Conservation (phyloP, 2,329 filamentous ascomycete genomes). For the Ophiocordyceps australis region DNA sequence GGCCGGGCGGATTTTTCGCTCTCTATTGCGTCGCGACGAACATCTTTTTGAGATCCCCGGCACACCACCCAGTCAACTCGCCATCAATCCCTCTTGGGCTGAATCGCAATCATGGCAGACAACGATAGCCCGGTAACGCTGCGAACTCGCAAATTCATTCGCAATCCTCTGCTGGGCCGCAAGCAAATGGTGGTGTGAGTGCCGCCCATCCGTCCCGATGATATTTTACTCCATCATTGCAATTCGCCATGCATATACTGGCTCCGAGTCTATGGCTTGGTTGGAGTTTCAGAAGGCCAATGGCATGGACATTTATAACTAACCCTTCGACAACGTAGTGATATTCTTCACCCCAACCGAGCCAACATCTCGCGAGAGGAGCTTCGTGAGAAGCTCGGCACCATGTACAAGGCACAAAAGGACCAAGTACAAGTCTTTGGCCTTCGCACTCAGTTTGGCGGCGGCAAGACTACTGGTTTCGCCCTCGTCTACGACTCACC, state of each 20-base stretch:
- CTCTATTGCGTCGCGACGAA: too few relatives aligned
- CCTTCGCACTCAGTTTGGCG: conserved; percentile 97
- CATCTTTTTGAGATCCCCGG: too few relatives aligned
- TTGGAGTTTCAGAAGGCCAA: too few relatives aligned
- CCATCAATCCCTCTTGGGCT: conserved; percentile 14
- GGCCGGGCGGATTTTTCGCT: conserved; percentile 16
- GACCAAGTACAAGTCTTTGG: conserved; percentile 97
- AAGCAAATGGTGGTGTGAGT: conserved; percentile 99
- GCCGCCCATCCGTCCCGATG: conserved; percentile 10
- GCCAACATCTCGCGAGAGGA: conserved; percentile 99
- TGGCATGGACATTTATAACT: too few relatives aligned
- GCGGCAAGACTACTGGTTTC: conserved; percentile 98
- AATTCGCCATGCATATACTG: too few relatives aligned
- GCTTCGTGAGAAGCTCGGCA: conserved; percentile 84
- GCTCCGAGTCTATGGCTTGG: too few relatives aligned
- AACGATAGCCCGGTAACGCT: conserved; percentile 60
- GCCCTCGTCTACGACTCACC: conserved; percentile 95
- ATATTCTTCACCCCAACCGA: conserved; percentile 97
- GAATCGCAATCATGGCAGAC: conserved; percentile 70
- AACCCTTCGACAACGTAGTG: too few relatives aligned
- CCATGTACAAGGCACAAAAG: conserved; percentile 96
- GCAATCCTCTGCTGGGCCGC: conserved; percentile 95
- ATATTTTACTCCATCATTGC: too few relatives aligned
- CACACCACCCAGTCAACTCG: conserved; percentile 10
- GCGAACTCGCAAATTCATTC: conserved; percentile 99